Evolutionary conservation across 106 monocot species (phyloP).

Genomic region (Dioscorea dumetorum): DNA sequence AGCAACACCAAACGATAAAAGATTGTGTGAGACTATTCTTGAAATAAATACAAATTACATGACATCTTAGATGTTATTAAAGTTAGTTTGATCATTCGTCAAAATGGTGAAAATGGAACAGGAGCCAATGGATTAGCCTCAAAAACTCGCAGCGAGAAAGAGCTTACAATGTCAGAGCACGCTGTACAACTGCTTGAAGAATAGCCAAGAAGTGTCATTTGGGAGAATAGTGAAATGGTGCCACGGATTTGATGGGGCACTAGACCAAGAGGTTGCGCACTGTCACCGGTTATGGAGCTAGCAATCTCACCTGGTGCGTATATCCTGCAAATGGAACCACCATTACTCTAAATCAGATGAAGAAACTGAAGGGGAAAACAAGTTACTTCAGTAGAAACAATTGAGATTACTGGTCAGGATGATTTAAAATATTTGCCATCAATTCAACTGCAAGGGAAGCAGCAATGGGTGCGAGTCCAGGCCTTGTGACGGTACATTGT

Average conservation of each 20-base stretch:
- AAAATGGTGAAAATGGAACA: too few species aligned
- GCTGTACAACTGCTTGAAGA: slow-evolving; percentile 87
- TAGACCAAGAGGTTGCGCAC: slow-evolving; percentile 69
- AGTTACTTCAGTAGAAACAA: background rate
- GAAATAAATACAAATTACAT: too few species aligned
- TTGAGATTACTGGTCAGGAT: slow-evolving; percentile 64
- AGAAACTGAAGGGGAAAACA: background rate
- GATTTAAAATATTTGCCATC: slow-evolving; percentile 78
- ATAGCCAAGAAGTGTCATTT: slow-evolving; percentile 69
- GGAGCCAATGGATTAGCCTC: background rate
- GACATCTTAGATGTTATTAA: too few species aligned
- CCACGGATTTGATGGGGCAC: slow-evolving; percentile 96
- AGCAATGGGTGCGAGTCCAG: slow-evolving; percentile 86
- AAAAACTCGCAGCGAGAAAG: background rate
- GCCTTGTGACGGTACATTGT: slow-evolving; percentile 96
- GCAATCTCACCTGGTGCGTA: slow-evolving; percentile 78
- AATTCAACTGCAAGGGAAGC: slow-evolving; percentile 86
- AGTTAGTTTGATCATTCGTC: too few species aligned
- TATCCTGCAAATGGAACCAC: slow-evolving; percentile 39
- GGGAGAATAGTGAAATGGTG: slow-evolving; percentile 62
- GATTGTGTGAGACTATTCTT: background rate
- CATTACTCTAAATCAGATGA: background rate
- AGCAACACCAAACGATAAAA: too few species aligned
- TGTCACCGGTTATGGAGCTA: slow-evolving; percentile 25
- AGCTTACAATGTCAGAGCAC: slow-evolving; percentile 68